Base-by-base conservation (phyloP, 768 basidiomycete species). In the Boletus vinaceobasis region DNA sequence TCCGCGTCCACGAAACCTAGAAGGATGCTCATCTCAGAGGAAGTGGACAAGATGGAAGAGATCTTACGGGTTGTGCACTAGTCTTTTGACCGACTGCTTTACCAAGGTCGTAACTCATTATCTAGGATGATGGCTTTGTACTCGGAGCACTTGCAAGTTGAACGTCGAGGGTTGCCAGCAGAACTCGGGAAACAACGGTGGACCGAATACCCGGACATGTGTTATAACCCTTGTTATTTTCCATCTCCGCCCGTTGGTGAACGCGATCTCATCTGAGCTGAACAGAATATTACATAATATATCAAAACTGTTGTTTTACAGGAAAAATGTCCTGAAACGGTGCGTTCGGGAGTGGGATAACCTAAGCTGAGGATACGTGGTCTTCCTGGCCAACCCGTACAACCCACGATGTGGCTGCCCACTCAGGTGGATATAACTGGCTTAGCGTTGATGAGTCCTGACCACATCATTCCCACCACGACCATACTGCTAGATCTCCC, bases 1-100 rank as follows among this genome's bases (percentile, higher is more conserved):
- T 82, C 71, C 86, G 85, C 66, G 88, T 91, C 92, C 92, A 94
- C 1, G 81, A 71, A 26, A 90, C 91, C 89, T 92, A 43, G 4
- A 27, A 17, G 21, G 31, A 26, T 13, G 19, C 21, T 50, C 5
- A 45, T 19, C 9, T 50, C 21, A 26, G 21, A 10, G 13, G 14
- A 26, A 7, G 26, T 17, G 32, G n/a, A 51, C 5, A 43, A 35
- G 36, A 43, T 10, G 5, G 11, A 36, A 8, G 37, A 29, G 5
- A 73, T 78, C 50, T 29, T 60, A 90, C 88, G 33, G 82, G 79
- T 53, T 77, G 77, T 50, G 83, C 76, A 7, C 75, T 71, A 7
- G 75, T 67, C 48, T 79, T 71, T 62, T 76, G 73, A 9, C 89
- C 90, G 43, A 91, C 80, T 23, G 87, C 84, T 71, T 85, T 78